Conservation (phyloP, 495 filamentous ascomycete species). For the Daldinia childiae region DNA sequence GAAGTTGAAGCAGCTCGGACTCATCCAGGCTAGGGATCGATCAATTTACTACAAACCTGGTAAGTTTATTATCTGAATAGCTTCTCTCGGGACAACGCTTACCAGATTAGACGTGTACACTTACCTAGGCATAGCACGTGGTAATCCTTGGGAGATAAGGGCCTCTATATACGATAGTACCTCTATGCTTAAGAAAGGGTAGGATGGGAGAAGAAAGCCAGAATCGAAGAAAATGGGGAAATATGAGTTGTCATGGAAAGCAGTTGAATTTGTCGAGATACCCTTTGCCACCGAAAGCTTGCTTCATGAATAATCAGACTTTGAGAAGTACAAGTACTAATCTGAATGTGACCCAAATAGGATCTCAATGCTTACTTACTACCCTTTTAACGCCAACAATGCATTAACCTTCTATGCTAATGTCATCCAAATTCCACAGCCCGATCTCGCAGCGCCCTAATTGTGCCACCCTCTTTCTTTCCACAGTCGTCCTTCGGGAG, state of each 20-base stretch:
- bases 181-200: conserved; percentile 45
- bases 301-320: conserved; percentile 16
- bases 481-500: neutral
- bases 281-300: conserved; percentile 17
- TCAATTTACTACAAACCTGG: conserved; percentile 81
- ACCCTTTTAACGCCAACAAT: conserved; percentile 36
- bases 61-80: conserved; percentile 42
- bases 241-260: conserved; percentile 12
- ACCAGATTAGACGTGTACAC: conserved; percentile 73
- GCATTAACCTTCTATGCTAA: conserved; percentile 19
- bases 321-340: conserved; percentile 9
- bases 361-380: conserved; percentile 30
- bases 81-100: conserved; percentile 9
- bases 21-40: conserved; percentile 59
- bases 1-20: conserved; percentile 65
- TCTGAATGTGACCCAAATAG: conserved; percentile 21
- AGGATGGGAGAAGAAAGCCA: neutral
- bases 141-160: conserved; percentile 74
- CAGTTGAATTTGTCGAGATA: conserved; percentile 31
- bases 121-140: conserved; percentile 68
- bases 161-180: conserved; percentile 65
- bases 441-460: neutral
- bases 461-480: neutral
- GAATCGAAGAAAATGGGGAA: conserved; percentile 3
- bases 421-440: neutral